These are phyloP conservation scores for Didymella lethalis DNA, from an alignment of 2,329 filamentous ascomycete species.

Conservation along the genomic window DNA sequence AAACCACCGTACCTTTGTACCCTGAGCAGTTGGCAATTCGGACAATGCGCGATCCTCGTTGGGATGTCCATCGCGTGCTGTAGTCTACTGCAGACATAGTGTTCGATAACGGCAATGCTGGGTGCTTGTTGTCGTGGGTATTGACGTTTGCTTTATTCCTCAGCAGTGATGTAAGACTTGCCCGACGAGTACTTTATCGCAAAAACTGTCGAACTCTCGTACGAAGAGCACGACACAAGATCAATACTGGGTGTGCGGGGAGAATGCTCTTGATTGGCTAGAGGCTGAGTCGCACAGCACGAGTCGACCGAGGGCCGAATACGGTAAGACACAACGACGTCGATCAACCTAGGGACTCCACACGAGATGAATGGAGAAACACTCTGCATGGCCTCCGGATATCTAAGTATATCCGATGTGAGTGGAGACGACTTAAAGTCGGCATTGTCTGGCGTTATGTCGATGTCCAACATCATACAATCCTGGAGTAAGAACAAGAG, in stretches of 20 bases:
- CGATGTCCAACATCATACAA: background rate
- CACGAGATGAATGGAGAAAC: background rate
- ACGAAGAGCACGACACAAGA: background rate
- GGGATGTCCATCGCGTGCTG: slow-evolving; percentile 37
- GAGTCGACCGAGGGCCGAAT: slow-evolving; percentile 36
- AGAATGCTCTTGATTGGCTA: slow-evolving; percentile 29
- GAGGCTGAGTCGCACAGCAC: slow-evolving; percentile 23
- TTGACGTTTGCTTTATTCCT: background rate
- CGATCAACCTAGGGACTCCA: background rate
- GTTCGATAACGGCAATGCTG: background rate
- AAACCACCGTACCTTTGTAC: slow-evolving; percentile 34
- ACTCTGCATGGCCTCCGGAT: too few relatives aligned
- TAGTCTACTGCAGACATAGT: slow-evolving; percentile 31
- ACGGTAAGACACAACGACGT: slow-evolving; percentile 6
- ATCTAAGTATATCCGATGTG: background rate
- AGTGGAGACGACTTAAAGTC: background rate
- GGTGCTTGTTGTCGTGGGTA: background rate
- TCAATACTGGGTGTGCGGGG: slow-evolving; percentile 17
- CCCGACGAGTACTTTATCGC: background rate
- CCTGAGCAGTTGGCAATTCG: slow-evolving; percentile 52
- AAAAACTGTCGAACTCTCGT: background rate
- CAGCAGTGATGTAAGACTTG: background rate
- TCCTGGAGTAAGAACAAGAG: background rate
- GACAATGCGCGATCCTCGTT: slow-evolving; percentile 44
- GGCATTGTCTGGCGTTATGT: background rate